Percentiles rank a stretch among this genome's conserved stretches.
phyloP scores from a whole-genome alignment of 352 stramenopile genomes.

The Vaucheria bursata region DNA sequence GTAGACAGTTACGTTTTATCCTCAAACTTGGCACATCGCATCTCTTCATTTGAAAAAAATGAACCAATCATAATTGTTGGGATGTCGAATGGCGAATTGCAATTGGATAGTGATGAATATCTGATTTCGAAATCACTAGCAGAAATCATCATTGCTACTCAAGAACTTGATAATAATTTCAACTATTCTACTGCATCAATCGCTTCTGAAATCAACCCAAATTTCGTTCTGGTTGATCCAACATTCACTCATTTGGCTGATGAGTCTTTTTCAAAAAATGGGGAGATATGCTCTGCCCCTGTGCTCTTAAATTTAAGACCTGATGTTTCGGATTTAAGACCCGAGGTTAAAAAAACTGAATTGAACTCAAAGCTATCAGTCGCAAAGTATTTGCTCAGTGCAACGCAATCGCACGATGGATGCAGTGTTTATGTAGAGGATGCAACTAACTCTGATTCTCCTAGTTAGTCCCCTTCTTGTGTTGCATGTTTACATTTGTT shows the following conservation, averaged over 20 bases:
- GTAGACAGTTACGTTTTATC: conserved; percentile 29
- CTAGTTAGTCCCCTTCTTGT: no score
- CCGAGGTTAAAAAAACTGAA: background rate
- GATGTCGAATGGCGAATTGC: background rate
- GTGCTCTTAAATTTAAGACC: background rate
- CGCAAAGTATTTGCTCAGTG: background rate
- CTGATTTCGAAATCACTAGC: no score
- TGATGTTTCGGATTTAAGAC: background rate
- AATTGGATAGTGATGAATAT: no score
- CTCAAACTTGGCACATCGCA: conserved; percentile 20
- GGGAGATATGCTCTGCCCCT: background rate
- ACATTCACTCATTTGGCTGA: no score
- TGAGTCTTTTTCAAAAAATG: no score
- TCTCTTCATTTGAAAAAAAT: background rate
- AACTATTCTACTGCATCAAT: no score
- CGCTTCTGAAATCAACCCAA: no score
- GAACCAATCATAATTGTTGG: background rate
- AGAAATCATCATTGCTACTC: no score
- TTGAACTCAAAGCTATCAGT: background rate
- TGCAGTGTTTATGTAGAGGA: background rate
- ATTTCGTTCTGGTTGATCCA: no score
- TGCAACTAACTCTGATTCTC: no score
- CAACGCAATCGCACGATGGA: background rate
- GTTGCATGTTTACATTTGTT: no score
- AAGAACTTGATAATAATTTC: no score